Base-by-base conservation (phyloP, 1,284 basidiomycete species). In the Cystobasidium sp. region DNA sequence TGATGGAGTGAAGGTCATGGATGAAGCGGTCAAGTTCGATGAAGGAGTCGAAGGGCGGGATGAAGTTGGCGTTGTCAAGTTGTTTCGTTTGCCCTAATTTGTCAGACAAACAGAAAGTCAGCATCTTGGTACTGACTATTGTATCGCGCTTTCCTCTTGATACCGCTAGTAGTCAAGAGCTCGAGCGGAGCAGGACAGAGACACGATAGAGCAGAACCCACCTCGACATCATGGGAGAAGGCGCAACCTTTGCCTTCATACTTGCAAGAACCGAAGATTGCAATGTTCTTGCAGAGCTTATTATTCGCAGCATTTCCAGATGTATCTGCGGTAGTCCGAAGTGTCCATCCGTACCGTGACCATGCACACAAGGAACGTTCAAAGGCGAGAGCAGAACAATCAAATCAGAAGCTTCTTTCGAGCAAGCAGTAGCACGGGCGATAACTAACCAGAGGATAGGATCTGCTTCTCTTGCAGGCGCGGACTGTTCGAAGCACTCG, bases 181-280 rank as follows among this genome's bases (percentile, higher is more conserved):
- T 49, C 46, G 46, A 14, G 7, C 6, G 39, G 20, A 16, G 46
- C 22, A 61, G 1, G 12, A 20, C 1, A 16, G n/a, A 39, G 59
- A 53, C 3, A 18, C 16, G 24, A 10, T 10, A n/a, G 7, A 22
- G 10, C 22, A 6, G 12, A 18, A 24, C 31, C 41, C 52, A 51
- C 58, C 41, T 70, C 74, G 10, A 75, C 62, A 41, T 77, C 76
- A 52, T 78, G 78, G 4, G 68, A 61, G 56, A 75, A 77, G 43
- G 75, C 66, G 47, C 78, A 78, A 2, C 76, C 76, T 58, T 66
- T 73, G 22, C 76, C 75, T 39, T 77, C 49, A 63, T 73, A 78
- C 73, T 75, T 69, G 68, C 78, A 78, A 47, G 65, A 71, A 22
- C 78, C 78, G 55, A 76, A 78, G 72, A 78, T 76, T 39, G 76